Base-by-base conservation (phyloP, 1,284 basidiomycete genomes). In the Trametes versicolor region DNA sequence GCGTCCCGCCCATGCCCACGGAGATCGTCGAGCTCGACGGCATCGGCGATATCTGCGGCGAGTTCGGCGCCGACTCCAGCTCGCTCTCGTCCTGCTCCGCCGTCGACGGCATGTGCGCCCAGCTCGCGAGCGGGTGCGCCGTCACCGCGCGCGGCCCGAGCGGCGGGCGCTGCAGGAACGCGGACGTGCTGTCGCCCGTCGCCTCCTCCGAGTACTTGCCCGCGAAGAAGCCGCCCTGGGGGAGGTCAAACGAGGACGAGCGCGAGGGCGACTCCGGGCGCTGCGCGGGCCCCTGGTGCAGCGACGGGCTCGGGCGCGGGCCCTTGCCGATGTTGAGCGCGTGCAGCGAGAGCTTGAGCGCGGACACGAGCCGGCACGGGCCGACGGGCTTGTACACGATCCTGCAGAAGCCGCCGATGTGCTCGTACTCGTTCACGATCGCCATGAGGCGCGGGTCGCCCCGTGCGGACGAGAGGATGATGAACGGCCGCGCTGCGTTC, bases 381-480 rank as follows among this genome's bases (percentile, higher is more conserved):
- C 96, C 95, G 32, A 90, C 90, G 3, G 96, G 96, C 77, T 98
- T 98, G 84, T 92, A 94, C 25, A 97, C 79, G 43, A 96, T 83
- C 17, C 94, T 87, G 76, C 92, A 94, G 76, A 95, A 93, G 34
- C 96, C 95, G 21, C 96, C 96, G n/a, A 89, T 86, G 32, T 83
- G 83, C 73, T 95, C 93, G 73, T 93, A 91, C 27, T 90, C 87
- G 66, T 83, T 86, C 66, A 89, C 85, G 55, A 87, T 82, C 29
- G 82, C 78, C 85, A 90, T 85, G 66, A 92, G 77, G 49, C 84
- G 79, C 7, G 88, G 82, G 74, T 87, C 90, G 32, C 90, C 90
- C 55, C 93, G 86, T 48, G 84, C 83, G 2, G 90, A 85, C 8
- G 92, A 91, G 37, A 96, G 81, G 63, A 96, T 79, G 72, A 96